Base-by-base conservation (phyloP, 2,329 filamentous ascomycete species). In the Colletotrichum lentis region DNA sequence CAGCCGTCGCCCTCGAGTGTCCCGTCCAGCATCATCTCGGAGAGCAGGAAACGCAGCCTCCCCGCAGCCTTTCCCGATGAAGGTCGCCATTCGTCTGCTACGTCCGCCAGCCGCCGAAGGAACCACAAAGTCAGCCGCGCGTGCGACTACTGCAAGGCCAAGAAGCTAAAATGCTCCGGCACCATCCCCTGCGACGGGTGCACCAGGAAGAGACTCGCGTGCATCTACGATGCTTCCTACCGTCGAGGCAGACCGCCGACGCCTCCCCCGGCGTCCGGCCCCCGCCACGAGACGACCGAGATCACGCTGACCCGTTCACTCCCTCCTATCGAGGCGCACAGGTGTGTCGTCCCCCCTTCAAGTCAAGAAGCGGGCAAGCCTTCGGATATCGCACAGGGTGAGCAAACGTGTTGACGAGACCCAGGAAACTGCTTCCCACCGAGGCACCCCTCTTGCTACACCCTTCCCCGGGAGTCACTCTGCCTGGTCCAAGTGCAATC, bases 91-190 rank as follows among this genome's bases (percentile, higher is more conserved):
- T 43, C 37, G 10, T 54, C 12, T 3, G 24, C 44, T 3, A 50
- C 49, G 18, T 12, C 61, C 37, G 59, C 41, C n/a, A 70, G 68
- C 20, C 55, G 59, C 16, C 56, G 69, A 44, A 57, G 67, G 24
- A 49, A 63, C 24, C 70, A 75, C 43, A 81, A 80, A 70, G 77
- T 79, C 5, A 79, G 74, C 58, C 72, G 77, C 18, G 79, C 79
- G 16, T 80, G 79, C 64, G 79, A 80, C 62, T 72, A 73, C 37
- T 80, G 79, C 73, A 80, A 80, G 70, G 31, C 72, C 11, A 77
- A 77, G 63, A 80, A 80, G 66, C 70, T 77, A 16, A 78, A 76
- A 72, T 80, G 79, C 60, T 68, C 69, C n/a, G 79, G 79, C 0
- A 79, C 76, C 0, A 62, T 77, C 22, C 79, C 79, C 1, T 80